These are phyloP conservation scores for Citrus sp. DNA, from an alignment of 345 rosid species.

Conservation along the genomic window DNA sequence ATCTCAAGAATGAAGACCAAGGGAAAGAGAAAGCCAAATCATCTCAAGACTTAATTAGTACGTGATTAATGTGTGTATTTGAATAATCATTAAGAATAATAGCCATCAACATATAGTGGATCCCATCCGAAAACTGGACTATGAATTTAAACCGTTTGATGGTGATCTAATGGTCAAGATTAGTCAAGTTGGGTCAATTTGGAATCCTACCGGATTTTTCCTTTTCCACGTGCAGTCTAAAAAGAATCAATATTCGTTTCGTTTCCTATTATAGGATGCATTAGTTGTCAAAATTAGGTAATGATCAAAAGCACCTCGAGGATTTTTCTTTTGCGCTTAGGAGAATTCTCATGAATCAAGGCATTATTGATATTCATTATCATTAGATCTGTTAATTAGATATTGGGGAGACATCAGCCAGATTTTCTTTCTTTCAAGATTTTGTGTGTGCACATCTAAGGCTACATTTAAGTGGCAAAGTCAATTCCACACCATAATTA, in stretches of 20 bases:
- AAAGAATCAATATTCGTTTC: not conserved
- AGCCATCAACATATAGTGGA: slow-evolving; percentile 31
- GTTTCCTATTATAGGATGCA: slow-evolving; percentile 5
- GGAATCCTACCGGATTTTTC: not conserved
- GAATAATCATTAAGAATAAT: slow-evolving; percentile 15
- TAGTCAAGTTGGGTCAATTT: slow-evolving; percentile 31
- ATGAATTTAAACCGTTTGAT: slow-evolving; percentile 21
- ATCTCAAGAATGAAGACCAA: too few species aligned
- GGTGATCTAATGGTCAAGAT: slow-evolving; percentile 17
- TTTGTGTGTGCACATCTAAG: slow-evolving; percentile 27
- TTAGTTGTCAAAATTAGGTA: slow-evolving; percentile 36
- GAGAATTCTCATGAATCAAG: slow-evolving; percentile 25
- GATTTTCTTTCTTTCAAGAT: slow-evolving; percentile 37
- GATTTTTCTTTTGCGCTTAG: slow-evolving; percentile 22
- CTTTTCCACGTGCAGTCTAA: not conserved
- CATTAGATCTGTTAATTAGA: not conserved
- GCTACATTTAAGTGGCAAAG: slow-evolving; percentile 23
- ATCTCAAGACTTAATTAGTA: not conserved
- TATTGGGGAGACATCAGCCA: slow-evolving; percentile 25
- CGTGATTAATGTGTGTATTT: slow-evolving; percentile 3
- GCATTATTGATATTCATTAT: not conserved
- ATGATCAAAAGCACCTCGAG: slow-evolving; percentile 26
- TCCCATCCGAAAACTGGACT: not conserved
- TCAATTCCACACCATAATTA: slow-evolving; percentile 25
- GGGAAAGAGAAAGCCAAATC: too few species aligned